Conservation (phyloP, 495 filamentous ascomycete species). For the Neurospora sp. region DNA sequence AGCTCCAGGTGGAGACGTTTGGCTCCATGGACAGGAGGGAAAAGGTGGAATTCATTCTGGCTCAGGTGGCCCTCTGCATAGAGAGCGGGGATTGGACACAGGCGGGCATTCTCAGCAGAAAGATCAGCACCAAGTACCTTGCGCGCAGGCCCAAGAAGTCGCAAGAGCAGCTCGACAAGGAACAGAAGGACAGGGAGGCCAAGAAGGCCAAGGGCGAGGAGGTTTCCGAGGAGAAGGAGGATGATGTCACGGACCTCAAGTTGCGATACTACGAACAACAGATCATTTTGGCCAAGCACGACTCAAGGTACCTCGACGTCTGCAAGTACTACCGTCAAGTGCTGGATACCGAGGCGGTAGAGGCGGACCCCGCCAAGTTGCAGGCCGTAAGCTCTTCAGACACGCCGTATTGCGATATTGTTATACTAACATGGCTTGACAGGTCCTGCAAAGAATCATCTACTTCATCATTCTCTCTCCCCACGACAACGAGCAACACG, state of each 20-base stretch:
- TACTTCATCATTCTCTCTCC: slow-evolving; percentile 95
- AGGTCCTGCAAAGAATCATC: slow-evolving; percentile 82
- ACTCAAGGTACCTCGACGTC: slow-evolving; percentile 89
- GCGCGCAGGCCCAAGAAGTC: slow-evolving; percentile 81
- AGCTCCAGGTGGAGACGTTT: slow-evolving; percentile 97
- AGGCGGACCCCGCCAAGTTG: slow-evolving; percentile 77
- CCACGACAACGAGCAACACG: slow-evolving; percentile 97
- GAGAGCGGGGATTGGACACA: slow-evolving; percentile 94
- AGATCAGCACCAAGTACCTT: slow-evolving; percentile 93
- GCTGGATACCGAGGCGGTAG: slow-evolving; percentile 85
- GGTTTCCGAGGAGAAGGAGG: slow-evolving; percentile 62
- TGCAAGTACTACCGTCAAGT: slow-evolving; percentile 98
- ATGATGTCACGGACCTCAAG: slow-evolving; percentile 94
- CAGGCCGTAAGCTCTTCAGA: slow-evolving; percentile 51
- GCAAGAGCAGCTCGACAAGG: slow-evolving; percentile 76
- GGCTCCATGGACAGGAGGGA: slow-evolving; percentile 95
- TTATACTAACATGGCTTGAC: slow-evolving; percentile 26
- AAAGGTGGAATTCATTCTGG: slow-evolving; percentile 96
- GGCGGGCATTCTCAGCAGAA: slow-evolving; percentile 84
- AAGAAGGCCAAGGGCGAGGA: slow-evolving; percentile 69
- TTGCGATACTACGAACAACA: slow-evolving; percentile 94
- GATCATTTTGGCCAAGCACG: slow-evolving; percentile 87
- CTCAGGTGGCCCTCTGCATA: slow-evolving; percentile 90
- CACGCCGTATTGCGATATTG: not conserved
- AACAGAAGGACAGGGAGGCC: slow-evolving; percentile 73